Evolutionary conservation across 1,139 yeast genomes (phyloP), one percentile per base, ranked within the genome.

Genomic region (Protomyces gravidus): DNA sequence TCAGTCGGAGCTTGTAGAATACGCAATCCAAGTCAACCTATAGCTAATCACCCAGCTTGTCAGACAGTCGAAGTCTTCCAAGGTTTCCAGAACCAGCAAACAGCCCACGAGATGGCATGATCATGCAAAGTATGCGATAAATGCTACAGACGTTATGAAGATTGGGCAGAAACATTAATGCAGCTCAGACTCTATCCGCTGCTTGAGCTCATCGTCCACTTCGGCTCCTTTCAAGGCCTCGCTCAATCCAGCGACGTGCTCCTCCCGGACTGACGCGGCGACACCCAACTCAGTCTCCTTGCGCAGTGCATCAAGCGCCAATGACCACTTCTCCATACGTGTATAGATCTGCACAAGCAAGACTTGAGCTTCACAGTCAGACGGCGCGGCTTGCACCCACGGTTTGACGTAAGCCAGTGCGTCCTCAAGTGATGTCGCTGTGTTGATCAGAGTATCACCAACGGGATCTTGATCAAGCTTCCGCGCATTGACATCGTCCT

Each of bases 261-360:
- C 42, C 4, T 19, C 42, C 42, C 23, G 17, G 7, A 15, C 9
- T 13, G 32, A 1, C 42, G 17, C 23, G 2, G 19, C 17, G 21
- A n/a, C 23, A 15, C 42, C 42, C 2, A 36, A 23, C 21, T n/a
- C 19, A 6, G 5, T 17, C 21, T 17, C 74, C 65, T 77, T 78
- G 40, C 70, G 69, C 59, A 79, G 67, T 0, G 80, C 74, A 45
- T 74, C 75, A 2, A 76, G 66, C 19, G 81, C 80, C 48, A 78
- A 67, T 1, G 79, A 80, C 62, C 76, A 70, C 68, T 80, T 79
- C 49, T 76, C 74, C 56, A 72, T 72, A 5, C 13, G 4, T 13
- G 30, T 71, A 59, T 78, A 76, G 30, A 76, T 68, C 50, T 75
- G 75, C 65, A 75, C 78, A 7, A 75, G 79, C n/a, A 78, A 67